Evolutionary conservation across 352 stramenopile genomes (phyloP), one percentile per base, ranked within the genome.

Genomic region (Pythium myriotylum): DNA sequence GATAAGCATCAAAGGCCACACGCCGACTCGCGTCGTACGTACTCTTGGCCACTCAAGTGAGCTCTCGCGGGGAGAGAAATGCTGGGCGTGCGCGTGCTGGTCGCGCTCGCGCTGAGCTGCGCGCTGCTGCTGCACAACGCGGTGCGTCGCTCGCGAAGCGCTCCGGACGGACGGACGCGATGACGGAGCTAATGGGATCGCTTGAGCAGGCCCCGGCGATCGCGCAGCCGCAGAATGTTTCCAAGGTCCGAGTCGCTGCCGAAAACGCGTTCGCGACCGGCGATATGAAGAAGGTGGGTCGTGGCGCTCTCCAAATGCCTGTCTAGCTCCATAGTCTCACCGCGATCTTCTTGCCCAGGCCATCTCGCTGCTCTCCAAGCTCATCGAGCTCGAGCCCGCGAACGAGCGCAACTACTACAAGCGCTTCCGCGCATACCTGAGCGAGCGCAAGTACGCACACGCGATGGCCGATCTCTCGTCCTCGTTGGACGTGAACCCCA

Each of bases 321-420:
- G 29, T 10, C 10, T 5, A 10, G 29, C 29, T 35, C 5, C 29
- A 10, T 35, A 10, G 29, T 35, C 29, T 35, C 29, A n/a, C 10
- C 5, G 10, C 29, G 29, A 35, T 10, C 5, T 10, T 35, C 29
- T 35, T 35, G 29, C 10, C 5, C 29, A 90, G 81, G 82, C 84
- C 35, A 90, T 92, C 52, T 79, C 79, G 56, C 72, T 94, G 37
- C 71, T 90, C 17, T 89, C 84, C 37, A 91, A 90, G 70, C 69
- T 92, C 27, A 92, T 94, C 49, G 80, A 92, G 58, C 52, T 92
- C 23, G 84, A 94, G 49, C 82, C 84, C 9, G 76, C 40, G 52
- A 92, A 92, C 62, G 84, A 94, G 59, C 81, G 83, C 59, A 88
- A 92, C 62, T 89, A 90, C 43, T 94, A 92, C 80, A 92, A 94